Evolutionary conservation across 2,329 filamentous ascomycete genomes (phyloP).

Genomic region (Aspergillus sp.): DNA sequence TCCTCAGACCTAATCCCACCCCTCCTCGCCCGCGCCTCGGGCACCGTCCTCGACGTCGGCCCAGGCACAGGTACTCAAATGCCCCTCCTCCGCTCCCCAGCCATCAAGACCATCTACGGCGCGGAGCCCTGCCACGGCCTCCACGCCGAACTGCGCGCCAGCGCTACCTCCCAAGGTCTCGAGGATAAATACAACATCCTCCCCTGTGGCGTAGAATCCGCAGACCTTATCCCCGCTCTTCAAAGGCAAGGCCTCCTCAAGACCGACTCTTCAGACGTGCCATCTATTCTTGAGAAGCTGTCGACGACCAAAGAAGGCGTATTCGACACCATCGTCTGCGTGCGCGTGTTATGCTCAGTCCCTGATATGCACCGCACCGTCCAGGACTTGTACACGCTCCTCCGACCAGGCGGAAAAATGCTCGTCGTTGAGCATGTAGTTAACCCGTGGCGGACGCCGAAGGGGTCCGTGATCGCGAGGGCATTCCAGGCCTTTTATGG

Average conservation of each 20-base stretch:
- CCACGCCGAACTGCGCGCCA: constrained; percentile 47
- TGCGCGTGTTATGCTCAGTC: constrained; percentile 59
- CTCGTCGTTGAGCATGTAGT: constrained; percentile 59
- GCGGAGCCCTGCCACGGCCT: constrained; percentile 55
- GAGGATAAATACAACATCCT: constrained; percentile 54
- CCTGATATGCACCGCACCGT: constrained; percentile 51
- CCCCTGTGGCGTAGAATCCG: constrained; percentile 49
- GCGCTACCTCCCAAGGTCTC: constrained; percentile 46
- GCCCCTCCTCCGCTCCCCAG: constrained; percentile 45
- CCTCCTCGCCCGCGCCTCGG: constrained; percentile 43
- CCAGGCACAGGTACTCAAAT: constrained; percentile 58
- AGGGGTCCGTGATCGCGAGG: constrained; percentile 49
- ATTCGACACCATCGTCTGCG: constrained; percentile 58
- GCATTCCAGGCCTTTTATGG: constrained; percentile 51
- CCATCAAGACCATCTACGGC: constrained; percentile 54
- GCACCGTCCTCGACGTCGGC: constrained; percentile 52
- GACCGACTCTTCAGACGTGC: constrained; percentile 11
- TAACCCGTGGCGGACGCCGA: constrained; percentile 52
- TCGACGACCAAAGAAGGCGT: constrained; percentile 28
- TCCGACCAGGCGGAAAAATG: constrained; percentile 58
- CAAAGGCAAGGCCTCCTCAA: constrained; percentile 44
- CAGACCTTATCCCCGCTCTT: constrained; percentile 49
- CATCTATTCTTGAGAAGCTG: not conserved
- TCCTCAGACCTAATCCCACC: constrained; percentile 45
- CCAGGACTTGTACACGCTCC: constrained; percentile 50